These are phyloP conservation scores for Backusella westeae DNA, from an alignment of 192 early-diverging fungal species.

Conservation along the genomic window DNA sequence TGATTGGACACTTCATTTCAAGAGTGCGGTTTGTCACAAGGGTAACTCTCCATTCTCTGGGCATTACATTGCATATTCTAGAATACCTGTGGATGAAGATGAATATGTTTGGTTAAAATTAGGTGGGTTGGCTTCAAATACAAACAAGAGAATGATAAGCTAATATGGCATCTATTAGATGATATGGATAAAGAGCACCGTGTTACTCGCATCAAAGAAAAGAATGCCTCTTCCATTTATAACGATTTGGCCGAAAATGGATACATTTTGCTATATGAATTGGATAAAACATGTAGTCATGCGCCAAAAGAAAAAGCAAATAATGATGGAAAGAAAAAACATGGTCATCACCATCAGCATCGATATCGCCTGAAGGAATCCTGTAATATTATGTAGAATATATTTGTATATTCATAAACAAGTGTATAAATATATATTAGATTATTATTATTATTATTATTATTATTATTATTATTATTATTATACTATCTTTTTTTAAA, in stretches of 20 bases:
- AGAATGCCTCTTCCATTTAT: not conserved
- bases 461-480: not conserved
- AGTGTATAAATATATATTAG: not conserved
- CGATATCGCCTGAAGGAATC: not conserved
- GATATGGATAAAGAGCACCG: constrained; percentile 6
- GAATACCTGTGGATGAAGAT: not conserved
- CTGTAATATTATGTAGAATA: not conserved
- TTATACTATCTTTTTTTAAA: not conserved
- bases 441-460: not conserved
- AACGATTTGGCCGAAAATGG: constrained; percentile 2
- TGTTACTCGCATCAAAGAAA: not conserved
- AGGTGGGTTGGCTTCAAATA: not conserved
- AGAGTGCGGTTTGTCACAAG: constrained; percentile 4
- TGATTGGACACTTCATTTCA: not conserved
- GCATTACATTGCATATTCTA: not conserved
- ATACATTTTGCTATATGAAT: not conserved
- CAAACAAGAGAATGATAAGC: not conserved
- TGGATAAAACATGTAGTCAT: not conserved
- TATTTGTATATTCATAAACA: not conserved
- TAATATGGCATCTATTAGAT: not conserved
- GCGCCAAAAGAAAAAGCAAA: not conserved
- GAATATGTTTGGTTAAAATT: not conserved
- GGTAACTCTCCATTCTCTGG: not conserved
- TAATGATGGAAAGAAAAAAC: not conserved
- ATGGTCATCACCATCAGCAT: not conserved